Evolutionary conservation across 2,329 filamentous ascomycete genomes (phyloP).

Genomic region (Fusarium cicatricum): DNA sequence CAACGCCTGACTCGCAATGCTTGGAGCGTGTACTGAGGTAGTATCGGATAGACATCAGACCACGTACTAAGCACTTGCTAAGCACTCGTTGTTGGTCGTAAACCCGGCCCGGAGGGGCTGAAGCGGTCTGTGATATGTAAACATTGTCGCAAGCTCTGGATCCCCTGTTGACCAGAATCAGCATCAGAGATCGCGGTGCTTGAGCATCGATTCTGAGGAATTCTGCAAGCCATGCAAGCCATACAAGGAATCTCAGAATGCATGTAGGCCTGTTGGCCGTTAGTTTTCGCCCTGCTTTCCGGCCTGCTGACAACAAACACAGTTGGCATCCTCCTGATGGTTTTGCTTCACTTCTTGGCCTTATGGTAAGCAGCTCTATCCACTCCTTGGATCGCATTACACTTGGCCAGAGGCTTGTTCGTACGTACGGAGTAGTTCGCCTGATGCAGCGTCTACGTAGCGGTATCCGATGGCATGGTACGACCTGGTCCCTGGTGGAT

Average conservation of each 20-base stretch:
- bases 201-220: background rate
- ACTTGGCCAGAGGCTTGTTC: background rate
- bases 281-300: too few species aligned
- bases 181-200: background rate
- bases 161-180: background rate
- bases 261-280: too few species aligned
- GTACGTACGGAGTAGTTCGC: slow-evolving; percentile 14
- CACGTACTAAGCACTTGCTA: background rate
- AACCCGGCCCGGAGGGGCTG: slow-evolving; percentile 4
- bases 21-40: background rate
- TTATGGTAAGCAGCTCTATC: background rate
- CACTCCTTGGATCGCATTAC: too few species aligned
- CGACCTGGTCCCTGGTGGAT: slow-evolving; percentile 33
- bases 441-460: slow-evolving; percentile 21
- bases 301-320: background rate
- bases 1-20: background rate
- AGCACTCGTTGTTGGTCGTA: background rate
- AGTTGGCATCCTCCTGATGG: background rate
- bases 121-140: slow-evolving; percentile 1
- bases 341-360: background rate
- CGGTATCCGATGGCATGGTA: slow-evolving; percentile 39
- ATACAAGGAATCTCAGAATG: background rate
- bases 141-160: background rate
- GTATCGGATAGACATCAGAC: slow-evolving; percentile 7
- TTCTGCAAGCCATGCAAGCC: slow-evolving; percentile 4